A percentile compares a stretch with the other conserved stretches of the same genome.
These are phyloP conservation scores for Calonectria naviculata DNA, from an alignment of 2,329 filamentous ascomycete species.

Conservation along the genomic window DNA sequence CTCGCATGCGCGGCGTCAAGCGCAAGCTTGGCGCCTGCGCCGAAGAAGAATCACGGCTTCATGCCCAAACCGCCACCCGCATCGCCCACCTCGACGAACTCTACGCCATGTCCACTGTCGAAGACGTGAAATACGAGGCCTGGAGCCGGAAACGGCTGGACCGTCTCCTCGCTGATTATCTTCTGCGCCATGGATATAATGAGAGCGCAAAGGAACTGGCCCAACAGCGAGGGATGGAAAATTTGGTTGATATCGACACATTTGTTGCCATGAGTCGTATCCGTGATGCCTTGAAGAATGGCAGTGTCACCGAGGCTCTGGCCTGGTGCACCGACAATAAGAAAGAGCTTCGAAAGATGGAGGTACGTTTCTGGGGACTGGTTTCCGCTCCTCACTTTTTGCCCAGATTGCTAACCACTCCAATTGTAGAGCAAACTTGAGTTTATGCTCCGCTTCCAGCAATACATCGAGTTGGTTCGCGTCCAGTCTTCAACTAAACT, in stretches of 20 bases:
- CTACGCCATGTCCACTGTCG: constrained; percentile 81
- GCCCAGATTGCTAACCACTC: constrained; percentile 5
- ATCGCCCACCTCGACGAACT: constrained; percentile 85
- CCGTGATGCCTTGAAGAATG: constrained; percentile 75
- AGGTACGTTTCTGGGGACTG: constrained; percentile 60
- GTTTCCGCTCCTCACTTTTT: not conserved
- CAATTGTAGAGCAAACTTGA: constrained; percentile 80
- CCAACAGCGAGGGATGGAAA: constrained; percentile 77
- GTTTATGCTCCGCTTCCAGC: constrained; percentile 92
- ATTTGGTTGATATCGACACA: constrained; percentile 88
- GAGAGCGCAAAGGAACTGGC: constrained; percentile 82
- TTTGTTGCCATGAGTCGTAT: constrained; percentile 87
- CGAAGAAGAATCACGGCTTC: constrained; percentile 82
- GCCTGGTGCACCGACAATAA: constrained; percentile 95
- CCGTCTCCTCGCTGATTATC: constrained; percentile 90
- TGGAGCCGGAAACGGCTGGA: constrained; percentile 89
- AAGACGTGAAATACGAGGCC: constrained; percentile 92
- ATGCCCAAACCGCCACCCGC: constrained; percentile 80
- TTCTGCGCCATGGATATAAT: constrained; percentile 85
- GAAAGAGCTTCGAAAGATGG: constrained; percentile 88
- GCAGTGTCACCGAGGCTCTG: constrained; percentile 82
- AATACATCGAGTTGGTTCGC: constrained; percentile 92
- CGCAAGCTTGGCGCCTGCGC: constrained; percentile 83
- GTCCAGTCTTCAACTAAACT: constrained; percentile 72
- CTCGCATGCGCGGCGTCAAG: constrained; percentile 86